Evolutionary conservation across 306 rosid genomes (phyloP).

Genomic region (Vachellia collinsii): DNA sequence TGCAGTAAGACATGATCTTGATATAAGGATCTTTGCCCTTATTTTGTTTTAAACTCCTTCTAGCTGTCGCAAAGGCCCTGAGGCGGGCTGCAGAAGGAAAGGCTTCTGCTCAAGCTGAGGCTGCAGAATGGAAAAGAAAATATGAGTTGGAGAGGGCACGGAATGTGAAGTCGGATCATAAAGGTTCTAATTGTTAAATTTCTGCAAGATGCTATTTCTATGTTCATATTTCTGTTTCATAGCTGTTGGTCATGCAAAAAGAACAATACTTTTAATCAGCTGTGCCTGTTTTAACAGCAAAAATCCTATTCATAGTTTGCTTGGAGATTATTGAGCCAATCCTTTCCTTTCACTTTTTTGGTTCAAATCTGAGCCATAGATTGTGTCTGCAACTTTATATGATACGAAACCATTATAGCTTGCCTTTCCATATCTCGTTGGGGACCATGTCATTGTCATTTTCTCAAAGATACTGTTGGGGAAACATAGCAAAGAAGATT

Average conservation of each 20-base stretch:
- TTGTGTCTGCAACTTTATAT: neutral
- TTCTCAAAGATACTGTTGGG: neutral
- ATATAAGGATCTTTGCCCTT: slow-evolving; percentile 43
- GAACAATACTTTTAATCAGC: neutral
- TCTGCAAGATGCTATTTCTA: slow-evolving; percentile 23
- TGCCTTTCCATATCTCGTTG: slow-evolving; percentile 2
- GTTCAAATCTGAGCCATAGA: neutral
- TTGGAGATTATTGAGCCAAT: slow-evolving; percentile 3
- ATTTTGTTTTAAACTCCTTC: slow-evolving; percentile 50
- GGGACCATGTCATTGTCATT: neutral
- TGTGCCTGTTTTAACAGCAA: slow-evolving; percentile 26
- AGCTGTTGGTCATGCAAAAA: slow-evolving; percentile 6
- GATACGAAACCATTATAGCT: neutral
- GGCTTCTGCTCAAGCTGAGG: slow-evolving; percentile 97
- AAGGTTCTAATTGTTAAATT: slow-evolving; percentile 56
- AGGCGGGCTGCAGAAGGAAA: slow-evolving; percentile 91
- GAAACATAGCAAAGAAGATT: slow-evolving; percentile 13
- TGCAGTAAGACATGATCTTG: slow-evolving; percentile 39
- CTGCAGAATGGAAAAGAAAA: slow-evolving; percentile 97
- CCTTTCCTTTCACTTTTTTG: slow-evolving; percentile 17
- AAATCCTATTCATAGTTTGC: slow-evolving; percentile 12
- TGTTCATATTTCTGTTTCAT: slow-evolving; percentile 1
- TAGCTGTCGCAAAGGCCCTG: slow-evolving; percentile 93
- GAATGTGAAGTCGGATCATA: slow-evolving; percentile 61
- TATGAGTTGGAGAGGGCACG: slow-evolving; percentile 78